These are phyloP conservation scores for Lentinula lateritia DNA, from an alignment of 768 basidiomycete genomes.

Conservation along the genomic window DNA sequence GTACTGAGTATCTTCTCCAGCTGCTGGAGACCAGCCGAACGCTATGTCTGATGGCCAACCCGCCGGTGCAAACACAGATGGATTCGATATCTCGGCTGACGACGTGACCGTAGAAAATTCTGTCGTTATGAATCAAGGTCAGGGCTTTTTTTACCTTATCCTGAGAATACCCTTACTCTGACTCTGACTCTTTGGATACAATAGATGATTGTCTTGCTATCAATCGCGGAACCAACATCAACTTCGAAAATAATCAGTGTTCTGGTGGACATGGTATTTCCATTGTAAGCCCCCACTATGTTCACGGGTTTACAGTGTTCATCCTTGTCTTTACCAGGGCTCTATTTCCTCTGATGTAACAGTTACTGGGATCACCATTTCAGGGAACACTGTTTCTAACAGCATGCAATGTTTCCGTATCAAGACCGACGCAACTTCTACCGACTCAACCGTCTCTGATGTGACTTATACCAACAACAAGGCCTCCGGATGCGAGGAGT, in stretches of 20 bases:
- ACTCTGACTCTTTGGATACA: neutral
- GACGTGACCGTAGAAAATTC: slow-evolving; percentile 3
- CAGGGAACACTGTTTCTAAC: slow-evolving; percentile 2
- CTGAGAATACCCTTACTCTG: neutral
- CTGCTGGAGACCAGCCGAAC: slow-evolving; percentile 5
- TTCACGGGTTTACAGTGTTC: neutral
- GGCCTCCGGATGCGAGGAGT: slow-evolving; percentile 2
- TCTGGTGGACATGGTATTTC: slow-evolving; percentile 7
- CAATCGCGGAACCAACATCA: slow-evolving; percentile 5
- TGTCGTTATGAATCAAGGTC: neutral
- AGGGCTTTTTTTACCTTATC: neutral
- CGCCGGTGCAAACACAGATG: slow-evolving; percentile 7
- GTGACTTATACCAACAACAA: slow-evolving; percentile 2
- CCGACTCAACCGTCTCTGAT: neutral
- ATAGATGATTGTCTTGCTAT: slow-evolving; percentile 6
- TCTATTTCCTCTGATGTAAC: slow-evolving; percentile 1
- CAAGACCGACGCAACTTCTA: slow-evolving; percentile 4
- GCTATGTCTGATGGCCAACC: slow-evolving; percentile 2
- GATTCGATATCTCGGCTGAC: slow-evolving; percentile 21
- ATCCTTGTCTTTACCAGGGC: neutral
- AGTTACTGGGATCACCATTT: neutral
- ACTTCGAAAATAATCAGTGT: slow-evolving; percentile 3
- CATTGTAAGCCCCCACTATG: neutral
- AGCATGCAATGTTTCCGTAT: slow-evolving; percentile 5
- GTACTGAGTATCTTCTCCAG: neutral